These are phyloP conservation scores for Vigna nakashimae DNA, from an alignment of 306 rosid genomes.

Conservation along the genomic window DNA sequence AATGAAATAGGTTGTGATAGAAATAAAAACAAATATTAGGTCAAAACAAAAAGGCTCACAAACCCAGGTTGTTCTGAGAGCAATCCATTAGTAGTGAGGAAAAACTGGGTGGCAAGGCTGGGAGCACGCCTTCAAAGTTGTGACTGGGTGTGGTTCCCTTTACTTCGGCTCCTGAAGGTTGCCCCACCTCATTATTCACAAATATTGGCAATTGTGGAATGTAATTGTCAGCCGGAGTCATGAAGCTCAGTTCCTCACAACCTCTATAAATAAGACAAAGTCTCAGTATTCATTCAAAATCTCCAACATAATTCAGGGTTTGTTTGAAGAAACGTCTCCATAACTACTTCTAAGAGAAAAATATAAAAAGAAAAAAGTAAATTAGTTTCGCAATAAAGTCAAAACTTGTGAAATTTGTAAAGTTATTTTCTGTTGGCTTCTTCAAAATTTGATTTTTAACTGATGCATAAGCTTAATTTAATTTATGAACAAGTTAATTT, in stretches of 20 bases:
- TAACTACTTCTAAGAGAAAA: too few species aligned
- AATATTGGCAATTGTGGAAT: constrained; percentile 66
- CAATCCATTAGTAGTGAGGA: constrained; percentile 63
- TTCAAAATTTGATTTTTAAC: too few species aligned
- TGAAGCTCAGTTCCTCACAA: constrained; percentile 51
- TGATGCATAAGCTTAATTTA: too few species aligned
- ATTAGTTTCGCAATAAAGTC: too few species aligned
- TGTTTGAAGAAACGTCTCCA: too few species aligned
- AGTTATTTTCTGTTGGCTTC: too few species aligned
- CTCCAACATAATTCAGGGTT: constrained; percentile 25
- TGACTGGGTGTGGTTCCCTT: constrained; percentile 42
- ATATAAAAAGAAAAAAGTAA: too few species aligned
- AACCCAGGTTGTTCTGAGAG: constrained; percentile 61
- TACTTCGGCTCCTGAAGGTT: constrained; percentile 49
- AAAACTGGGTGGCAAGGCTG: constrained; percentile 86
- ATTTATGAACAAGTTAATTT: too few species aligned
- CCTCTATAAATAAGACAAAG: constrained; percentile 57
- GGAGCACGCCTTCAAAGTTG: constrained; percentile 52
- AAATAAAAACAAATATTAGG: constrained; percentile 33
- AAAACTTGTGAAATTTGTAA: too few species aligned
- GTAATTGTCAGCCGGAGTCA: constrained; percentile 56
- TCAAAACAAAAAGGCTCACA: constrained; percentile 28
- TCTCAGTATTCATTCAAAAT: constrained; percentile 33
- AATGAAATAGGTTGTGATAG: constrained; percentile 38
- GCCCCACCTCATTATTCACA: constrained; percentile 44